Conservation (phyloP, 176 grass and related monocot genomes). For the Lolium perenne region DNA sequence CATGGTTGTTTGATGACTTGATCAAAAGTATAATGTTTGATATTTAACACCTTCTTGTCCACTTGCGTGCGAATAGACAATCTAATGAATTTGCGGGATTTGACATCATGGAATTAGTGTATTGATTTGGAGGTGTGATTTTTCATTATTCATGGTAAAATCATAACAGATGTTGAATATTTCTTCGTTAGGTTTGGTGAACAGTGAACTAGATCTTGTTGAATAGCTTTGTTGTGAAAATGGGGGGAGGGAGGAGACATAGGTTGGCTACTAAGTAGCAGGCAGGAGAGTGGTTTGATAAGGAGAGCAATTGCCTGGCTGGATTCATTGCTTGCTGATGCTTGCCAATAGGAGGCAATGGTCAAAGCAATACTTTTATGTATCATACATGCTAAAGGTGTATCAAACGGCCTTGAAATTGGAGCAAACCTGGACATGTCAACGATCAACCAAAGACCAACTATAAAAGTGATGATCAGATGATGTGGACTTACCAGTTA, state of each 20-base stretch:
- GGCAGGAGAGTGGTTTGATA: not conserved
- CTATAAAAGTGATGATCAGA: not conserved
- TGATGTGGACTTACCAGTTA: not conserved
- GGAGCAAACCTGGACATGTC: not conserved
- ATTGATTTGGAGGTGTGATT: not conserved
- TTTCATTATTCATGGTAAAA: conserved; percentile 8
- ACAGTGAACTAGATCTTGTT: not conserved
- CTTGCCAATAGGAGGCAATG: not conserved
- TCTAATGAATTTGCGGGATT: not conserved
- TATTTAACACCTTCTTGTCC: not conserved
- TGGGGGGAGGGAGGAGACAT: too few species aligned
- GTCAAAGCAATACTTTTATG: not conserved
- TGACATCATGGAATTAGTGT: not conserved
- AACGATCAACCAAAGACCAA: not conserved
- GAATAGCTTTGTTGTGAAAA: not conserved
- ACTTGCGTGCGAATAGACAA: not conserved
- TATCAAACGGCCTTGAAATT: not conserved
- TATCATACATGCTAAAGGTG: not conserved
- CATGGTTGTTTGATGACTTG: not conserved
- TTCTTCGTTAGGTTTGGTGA: conserved; percentile 5
- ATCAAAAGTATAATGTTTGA: not conserved
- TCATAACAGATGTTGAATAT: not conserved
- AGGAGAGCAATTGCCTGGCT: not conserved
- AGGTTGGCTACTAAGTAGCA: too few species aligned
- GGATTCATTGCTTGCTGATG: not conserved